These are phyloP conservation scores for Lagenaria siceraria DNA, from an alignment of 306 rosid genomes.

Conservation along the genomic window DNA sequence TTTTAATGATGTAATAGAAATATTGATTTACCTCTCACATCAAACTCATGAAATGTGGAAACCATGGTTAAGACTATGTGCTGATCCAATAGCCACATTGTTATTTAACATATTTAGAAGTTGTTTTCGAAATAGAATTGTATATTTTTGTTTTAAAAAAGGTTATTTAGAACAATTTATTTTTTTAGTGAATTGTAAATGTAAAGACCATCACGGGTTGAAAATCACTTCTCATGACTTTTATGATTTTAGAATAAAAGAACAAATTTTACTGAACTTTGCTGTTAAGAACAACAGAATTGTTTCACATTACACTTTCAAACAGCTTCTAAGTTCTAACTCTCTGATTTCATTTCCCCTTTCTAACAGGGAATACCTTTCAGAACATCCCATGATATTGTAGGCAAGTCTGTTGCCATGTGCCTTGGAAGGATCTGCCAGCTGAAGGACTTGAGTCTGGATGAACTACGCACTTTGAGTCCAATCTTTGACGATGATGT, in stretches of 20 bases:
- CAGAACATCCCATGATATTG: constrained; percentile 90
- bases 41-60: too few species aligned
- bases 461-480: constrained; percentile 48
- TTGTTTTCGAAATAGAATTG: too few species aligned
- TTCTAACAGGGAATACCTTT: constrained; percentile 69
- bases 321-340: background rate
- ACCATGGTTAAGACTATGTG: background rate
- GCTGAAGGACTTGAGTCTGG: constrained; percentile 55
- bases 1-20: too few species aligned
- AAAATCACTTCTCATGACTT: too few species aligned
- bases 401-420: constrained; percentile 69
- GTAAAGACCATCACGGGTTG: too few species aligned
- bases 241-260: too few species aligned
- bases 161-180: too few species aligned
- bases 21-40: too few species aligned
- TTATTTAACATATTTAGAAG: too few species aligned
- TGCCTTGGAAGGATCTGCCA: constrained; percentile 58
- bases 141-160: too few species aligned
- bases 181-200: too few species aligned
- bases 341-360: background rate
- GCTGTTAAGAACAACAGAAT: background rate
- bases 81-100: background rate
- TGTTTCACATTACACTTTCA: background rate
- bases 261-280: background rate
- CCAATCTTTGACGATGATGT: constrained; percentile 56